Percentiles rank a stretch among this genome's conserved stretches.
phyloP scores from a whole-genome alignment of 495 filamentous ascomycete species.

The Chaetomium cochliodes region DNA sequence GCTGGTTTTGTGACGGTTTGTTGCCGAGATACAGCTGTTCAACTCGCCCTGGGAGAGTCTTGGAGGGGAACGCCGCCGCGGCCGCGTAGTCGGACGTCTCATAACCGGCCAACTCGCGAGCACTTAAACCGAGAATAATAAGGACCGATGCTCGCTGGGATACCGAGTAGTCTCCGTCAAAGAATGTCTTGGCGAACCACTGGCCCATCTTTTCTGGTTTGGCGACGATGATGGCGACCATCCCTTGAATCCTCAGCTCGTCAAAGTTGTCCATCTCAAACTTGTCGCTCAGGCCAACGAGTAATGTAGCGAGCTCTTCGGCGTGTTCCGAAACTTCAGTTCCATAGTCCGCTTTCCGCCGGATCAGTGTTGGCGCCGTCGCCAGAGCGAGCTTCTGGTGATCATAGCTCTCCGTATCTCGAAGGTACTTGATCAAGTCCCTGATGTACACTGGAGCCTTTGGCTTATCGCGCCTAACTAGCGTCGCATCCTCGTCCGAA shows the following conservation, averaged over 20 bases:
- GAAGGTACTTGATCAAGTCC: slow-evolving; percentile 74
- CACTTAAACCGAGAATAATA: slow-evolving; percentile 74
- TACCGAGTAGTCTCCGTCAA: slow-evolving; percentile 86
- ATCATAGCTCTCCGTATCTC: slow-evolving; percentile 81
- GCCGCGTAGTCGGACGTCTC: slow-evolving; percentile 58
- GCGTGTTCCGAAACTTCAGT: slow-evolving; percentile 81
- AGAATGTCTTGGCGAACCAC: slow-evolving; percentile 83
- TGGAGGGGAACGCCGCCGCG: slow-evolving; percentile 64
- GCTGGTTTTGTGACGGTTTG: slow-evolving; percentile 23
- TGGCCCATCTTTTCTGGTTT: slow-evolving; percentile 73
- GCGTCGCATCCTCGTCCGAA: slow-evolving; percentile 85
- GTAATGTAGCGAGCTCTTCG: slow-evolving; percentile 71
- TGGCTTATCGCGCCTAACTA: slow-evolving; percentile 77
- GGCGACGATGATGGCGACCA: slow-evolving; percentile 78
- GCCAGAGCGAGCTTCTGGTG: slow-evolving; percentile 74
- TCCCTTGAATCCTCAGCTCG: slow-evolving; percentile 72
- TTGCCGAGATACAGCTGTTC: slow-evolving; percentile 48
- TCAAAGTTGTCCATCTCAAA: slow-evolving; percentile 73
- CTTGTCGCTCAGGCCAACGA: slow-evolving; percentile 79
- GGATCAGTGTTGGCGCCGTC: slow-evolving; percentile 75
- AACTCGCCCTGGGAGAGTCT: slow-evolving; percentile 61
- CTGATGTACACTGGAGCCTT: slow-evolving; percentile 89
- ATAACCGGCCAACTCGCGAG: slow-evolving; percentile 84
- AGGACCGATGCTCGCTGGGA: slow-evolving; percentile 78
- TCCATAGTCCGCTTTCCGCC: slow-evolving; percentile 83